phyloP scores from a whole-genome alignment of 495 filamentous ascomycete genomes.

The Penicillium pancosmium region DNA sequence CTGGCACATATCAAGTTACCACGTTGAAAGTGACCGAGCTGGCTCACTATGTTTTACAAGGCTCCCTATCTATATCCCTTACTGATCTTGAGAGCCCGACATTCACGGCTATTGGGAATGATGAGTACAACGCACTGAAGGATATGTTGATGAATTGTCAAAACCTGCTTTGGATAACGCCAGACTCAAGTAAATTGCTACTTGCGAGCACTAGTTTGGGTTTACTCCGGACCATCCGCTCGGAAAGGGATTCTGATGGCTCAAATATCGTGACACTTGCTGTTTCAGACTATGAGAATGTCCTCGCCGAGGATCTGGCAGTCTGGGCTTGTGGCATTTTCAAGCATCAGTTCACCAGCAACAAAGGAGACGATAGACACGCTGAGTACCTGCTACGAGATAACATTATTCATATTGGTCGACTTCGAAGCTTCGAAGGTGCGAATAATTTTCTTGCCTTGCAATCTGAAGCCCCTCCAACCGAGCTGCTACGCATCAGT shows the following conservation, averaged over 20 bases:
- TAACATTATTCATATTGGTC: conserved; percentile 31
- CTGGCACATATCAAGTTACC: background rate
- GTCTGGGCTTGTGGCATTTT: conserved; percentile 17
- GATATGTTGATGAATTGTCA: conserved; percentile 29
- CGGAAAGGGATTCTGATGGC: conserved; percentile 30
- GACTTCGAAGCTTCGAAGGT: conserved; percentile 24
- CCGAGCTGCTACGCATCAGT: background rate
- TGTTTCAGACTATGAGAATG: conserved; percentile 8
- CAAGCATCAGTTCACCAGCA: conserved; percentile 23
- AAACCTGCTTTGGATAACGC: conserved; percentile 43
- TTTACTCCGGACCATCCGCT: conserved; percentile 30
- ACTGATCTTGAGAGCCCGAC: conserved; percentile 20
- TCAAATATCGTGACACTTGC: conserved; percentile 29
- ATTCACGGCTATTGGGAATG: conserved; percentile 4
- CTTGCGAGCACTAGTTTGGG: conserved; percentile 24
- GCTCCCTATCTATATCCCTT: conserved; percentile 18
- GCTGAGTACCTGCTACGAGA: conserved; percentile 28
- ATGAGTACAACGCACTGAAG: conserved; percentile 12
- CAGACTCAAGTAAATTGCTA: conserved; percentile 4
- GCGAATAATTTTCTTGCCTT: conserved; percentile 25
- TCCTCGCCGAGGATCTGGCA: background rate
- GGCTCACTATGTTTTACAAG: background rate
- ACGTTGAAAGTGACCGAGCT: conserved; percentile 9
- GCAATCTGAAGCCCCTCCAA: conserved; percentile 4
- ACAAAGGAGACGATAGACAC: conserved; percentile 18